These are phyloP conservation scores for Apium graveolens DNA, from an alignment of 129 eudicot species.

Conservation along the genomic window DNA sequence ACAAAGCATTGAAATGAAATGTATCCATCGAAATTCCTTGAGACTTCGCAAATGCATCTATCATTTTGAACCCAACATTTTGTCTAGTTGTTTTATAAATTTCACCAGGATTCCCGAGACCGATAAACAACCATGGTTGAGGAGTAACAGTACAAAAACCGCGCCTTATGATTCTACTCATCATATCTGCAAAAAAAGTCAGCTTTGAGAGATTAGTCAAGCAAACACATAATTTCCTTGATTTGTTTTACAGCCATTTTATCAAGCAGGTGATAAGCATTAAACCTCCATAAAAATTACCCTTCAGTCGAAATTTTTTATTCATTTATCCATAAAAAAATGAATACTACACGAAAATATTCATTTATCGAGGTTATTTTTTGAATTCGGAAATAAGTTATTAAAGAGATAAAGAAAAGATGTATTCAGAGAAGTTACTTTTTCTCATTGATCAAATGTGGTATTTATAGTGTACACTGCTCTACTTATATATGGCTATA, in stretches of 20 bases:
- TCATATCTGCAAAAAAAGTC: conserved; percentile 27
- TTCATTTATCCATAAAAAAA: no score
- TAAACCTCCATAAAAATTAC: no score
- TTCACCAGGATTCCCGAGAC: conserved; percentile 86
- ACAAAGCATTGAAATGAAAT: conserved; percentile 69
- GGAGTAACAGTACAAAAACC: conserved; percentile 41
- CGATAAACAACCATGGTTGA: conserved; percentile 80
- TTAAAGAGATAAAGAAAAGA: no score
- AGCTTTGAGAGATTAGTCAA: not conserved
- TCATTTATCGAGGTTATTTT: no score
- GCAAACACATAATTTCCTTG: not conserved
- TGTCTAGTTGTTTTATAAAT: conserved; percentile 79
- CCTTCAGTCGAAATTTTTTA: no score
- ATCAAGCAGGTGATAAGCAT: not conserved
- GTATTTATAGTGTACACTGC: no score
- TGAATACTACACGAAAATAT: no score
- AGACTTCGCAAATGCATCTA: conserved; percentile 68
- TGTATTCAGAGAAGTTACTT: no score
- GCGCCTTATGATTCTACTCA: conserved; percentile 27
- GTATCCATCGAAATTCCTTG: conserved; percentile 56
- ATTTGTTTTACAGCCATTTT: not conserved
- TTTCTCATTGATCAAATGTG: no score
- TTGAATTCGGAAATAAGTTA: no score
- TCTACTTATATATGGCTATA: no score
- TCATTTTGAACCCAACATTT: conserved; percentile 91